Base-by-base conservation (phyloP, 1,139 yeast species). In the Williopsis jadinii region DNA sequence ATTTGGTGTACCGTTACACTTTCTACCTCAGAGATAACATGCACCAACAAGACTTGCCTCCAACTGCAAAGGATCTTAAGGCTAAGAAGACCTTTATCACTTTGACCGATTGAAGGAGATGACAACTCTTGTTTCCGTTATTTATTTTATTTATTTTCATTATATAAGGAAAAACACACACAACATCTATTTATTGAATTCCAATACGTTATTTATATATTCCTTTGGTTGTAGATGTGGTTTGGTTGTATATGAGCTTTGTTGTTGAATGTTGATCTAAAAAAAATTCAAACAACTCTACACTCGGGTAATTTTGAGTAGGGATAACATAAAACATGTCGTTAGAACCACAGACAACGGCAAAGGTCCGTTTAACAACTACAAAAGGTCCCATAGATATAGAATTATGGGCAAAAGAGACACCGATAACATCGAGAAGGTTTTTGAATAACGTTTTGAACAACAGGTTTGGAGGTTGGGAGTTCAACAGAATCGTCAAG, bases 361-460 rank as follows among this genome's bases (percentile, higher is more conserved):
- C 86, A 1, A 73, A 72, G 47, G 81, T 80, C 15, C 56, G 67
- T 11, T 50, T 84, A 3, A 49, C 58, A 11, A 83, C 94, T 2
- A 63, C 76, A 11, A 79, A 77, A 44, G 95, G 95, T 1, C 59
- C 64, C 1, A 61, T 85, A 0, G 75, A 70, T 34, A 57, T 84
- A 2, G 87, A 78, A 40, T 56, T 84, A 10, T 85, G 85, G 82
- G 85, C 90, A 26, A 77, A 77, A 49, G 88, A 85, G 55, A 61
- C 75, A 3, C 90, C 94, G 0, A 48, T 51, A 1, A 72, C 78
- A 1, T 55, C 74, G 30, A 59, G 70, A 35, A 54, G 56, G 36
- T 80, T 84, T 50, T 55, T 84, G 12, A 66, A 68, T 42, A 64
- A 66, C 36, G 76, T 84, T 48, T 37, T 68, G 24, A 63, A 70